Evolutionary conservation across 495 filamentous ascomycete species (phyloP), one percentile per base, ranked within the genome.

Genomic region (Penicillium pancosmium): DNA sequence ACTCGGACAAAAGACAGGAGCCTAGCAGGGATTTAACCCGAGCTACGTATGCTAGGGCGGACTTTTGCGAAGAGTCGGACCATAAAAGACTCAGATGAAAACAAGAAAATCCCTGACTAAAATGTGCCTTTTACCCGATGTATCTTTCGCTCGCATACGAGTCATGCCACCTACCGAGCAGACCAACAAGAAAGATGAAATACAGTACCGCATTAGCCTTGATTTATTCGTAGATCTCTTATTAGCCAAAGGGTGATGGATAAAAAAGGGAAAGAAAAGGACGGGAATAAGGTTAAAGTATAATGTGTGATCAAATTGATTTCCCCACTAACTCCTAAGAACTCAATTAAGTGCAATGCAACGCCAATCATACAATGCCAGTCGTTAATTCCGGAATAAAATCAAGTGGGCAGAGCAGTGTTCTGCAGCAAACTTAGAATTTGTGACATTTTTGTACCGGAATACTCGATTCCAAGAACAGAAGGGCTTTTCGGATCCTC

Each of bases 381-480:
- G 15, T 38, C 36, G 36, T 38, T 12, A 38, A 40, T 48, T 21
- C 31, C 19, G 10, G 6, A 43, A 38, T 13, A 12, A 38, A 38
- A n/a, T 38, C 15, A 38, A 13, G 36, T n/a, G 11, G 11, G 36
- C 1, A 38, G 36, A 38, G 15, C 36, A 0, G 55, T 46, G 9
- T 36, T 60, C 33, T 64, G 67, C 12, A 70, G 38, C 43, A 70
- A 27, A 15, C 41, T 52, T 27, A 70, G 34, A 13, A 70, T 47
- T 4, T 66, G 52, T 13, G 57, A 44, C 62, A 70, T 62, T 51
- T 58, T 63, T 1, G 62, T 50, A 4, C 67, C 67, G 4, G 67
- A 68, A 54, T 70, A 70, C 16, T 70, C 67, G 16, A 70, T 34
- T 9, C 65, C 67, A 11, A 70, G 55, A 1, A 68, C 62, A 12